Evolutionary conservation across 345 rosid species (phyloP).

Genomic region (Toxicodendron radicans): DNA sequence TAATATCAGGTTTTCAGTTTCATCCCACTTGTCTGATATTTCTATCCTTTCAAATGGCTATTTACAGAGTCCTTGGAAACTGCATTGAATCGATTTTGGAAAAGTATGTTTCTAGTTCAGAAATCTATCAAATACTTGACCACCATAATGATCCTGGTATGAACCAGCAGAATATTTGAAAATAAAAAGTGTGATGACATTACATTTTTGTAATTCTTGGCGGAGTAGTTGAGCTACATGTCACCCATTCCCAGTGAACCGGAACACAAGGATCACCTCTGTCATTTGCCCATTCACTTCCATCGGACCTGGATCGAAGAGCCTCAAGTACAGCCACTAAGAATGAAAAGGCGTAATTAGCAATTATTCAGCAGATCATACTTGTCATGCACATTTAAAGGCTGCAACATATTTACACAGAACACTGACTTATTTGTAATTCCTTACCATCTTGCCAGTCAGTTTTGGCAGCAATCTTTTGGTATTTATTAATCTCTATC

Average conservation of each 20-base stretch:
- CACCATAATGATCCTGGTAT: background rate
- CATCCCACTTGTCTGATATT: background rate
- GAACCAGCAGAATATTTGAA: background rate
- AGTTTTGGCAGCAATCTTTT: constrained; percentile 62
- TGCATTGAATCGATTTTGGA: background rate
- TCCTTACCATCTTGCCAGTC: constrained; percentile 64
- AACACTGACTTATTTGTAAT: background rate
- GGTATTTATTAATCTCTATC: constrained; percentile 86
- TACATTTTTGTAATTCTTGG: constrained; percentile 95
- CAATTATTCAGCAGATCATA: constrained; percentile 17
- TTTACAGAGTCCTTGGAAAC: background rate
- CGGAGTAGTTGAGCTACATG: constrained; percentile 61
- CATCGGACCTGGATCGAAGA: constrained; percentile 49
- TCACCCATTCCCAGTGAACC: constrained; percentile 75
- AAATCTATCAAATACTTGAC: background rate
- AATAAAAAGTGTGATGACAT: constrained; percentile 22
- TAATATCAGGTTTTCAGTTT: background rate
- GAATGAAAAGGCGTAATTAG: constrained; percentile 20
- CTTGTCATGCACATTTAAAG: constrained; percentile 7
- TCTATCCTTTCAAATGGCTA: background rate
- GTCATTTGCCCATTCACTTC: constrained; percentile 58
- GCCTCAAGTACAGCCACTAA: constrained; percentile 65
- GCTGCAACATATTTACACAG: background rate
- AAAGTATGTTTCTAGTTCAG: background rate
- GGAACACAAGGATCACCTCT: constrained; percentile 97